Percentiles rank a stretch among this genome's conserved stretches.
These are phyloP conservation scores for Wickerhamiella shivajii DNA, from an alignment of 805 yeast species.

Conservation along the genomic window DNA sequence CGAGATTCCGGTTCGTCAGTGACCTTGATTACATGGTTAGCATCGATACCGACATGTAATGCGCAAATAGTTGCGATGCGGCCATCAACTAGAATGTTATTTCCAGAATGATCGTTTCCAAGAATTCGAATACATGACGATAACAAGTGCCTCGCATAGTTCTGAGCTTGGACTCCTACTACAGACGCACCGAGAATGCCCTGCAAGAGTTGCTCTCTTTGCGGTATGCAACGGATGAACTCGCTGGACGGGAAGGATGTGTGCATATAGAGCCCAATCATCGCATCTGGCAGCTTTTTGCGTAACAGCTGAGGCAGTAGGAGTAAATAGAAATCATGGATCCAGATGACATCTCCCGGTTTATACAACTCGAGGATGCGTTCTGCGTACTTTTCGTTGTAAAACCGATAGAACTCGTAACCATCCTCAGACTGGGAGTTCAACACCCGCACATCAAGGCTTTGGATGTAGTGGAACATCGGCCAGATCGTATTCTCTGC, in stretches of 20 bases:
- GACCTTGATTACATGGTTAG: slow-evolving; percentile 48
- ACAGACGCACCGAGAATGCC: slow-evolving; percentile 86
- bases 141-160: slow-evolving; percentile 81
- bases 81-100: slow-evolving; percentile 56
- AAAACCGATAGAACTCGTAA: slow-evolving; percentile 72
- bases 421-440: slow-evolving; percentile 52
- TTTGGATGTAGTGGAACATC: slow-evolving; percentile 77
- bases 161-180: slow-evolving; percentile 71
- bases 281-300: slow-evolving; percentile 48
- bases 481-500: slow-evolving; percentile 93
- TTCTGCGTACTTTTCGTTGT: slow-evolving; percentile 81
- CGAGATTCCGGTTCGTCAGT: slow-evolving; percentile 30
- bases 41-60: slow-evolving; percentile 83
- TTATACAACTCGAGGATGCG: slow-evolving; percentile 56
- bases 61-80: slow-evolving; percentile 58
- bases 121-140: slow-evolving; percentile 78
- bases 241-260: slow-evolving; percentile 94
- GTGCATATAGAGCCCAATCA: slow-evolving; percentile 68
- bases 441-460: slow-evolving; percentile 11
- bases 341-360: slow-evolving; percentile 86
- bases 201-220: slow-evolving; percentile 66
- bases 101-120: slow-evolving; percentile 48
- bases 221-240: slow-evolving; percentile 77
- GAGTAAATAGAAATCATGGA: slow-evolving; percentile 78
- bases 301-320: slow-evolving; percentile 72